phyloP scores from a whole-genome alignment of 2,329 filamentous ascomycete species.

The Fulvia fulva region DNA sequence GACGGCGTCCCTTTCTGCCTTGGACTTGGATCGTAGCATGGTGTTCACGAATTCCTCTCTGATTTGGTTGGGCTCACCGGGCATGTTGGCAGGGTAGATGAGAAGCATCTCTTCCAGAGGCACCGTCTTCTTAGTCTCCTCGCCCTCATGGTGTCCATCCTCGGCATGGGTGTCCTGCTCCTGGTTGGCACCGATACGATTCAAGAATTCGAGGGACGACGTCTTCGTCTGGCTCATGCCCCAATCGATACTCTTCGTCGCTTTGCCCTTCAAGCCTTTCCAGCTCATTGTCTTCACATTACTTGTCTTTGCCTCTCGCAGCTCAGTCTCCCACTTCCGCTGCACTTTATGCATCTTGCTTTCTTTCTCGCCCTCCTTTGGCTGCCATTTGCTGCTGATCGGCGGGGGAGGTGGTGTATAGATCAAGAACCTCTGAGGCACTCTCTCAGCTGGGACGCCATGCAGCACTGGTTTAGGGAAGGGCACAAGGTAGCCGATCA shows the following conservation, averaged over 20 bases:
- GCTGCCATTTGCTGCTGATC: slow-evolving; percentile 31
- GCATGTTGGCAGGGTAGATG: slow-evolving; percentile 34
- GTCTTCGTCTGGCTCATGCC: slow-evolving; percentile 40
- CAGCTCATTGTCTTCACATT: slow-evolving; percentile 40
- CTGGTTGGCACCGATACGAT: slow-evolving; percentile 31
- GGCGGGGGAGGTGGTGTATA: slow-evolving; percentile 45
- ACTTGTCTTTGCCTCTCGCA: slow-evolving; percentile 38
- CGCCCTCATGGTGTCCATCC: slow-evolving; percentile 13
- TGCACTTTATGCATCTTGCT: slow-evolving; percentile 42
- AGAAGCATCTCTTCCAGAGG: slow-evolving; percentile 40
- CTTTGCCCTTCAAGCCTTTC: slow-evolving; percentile 42
- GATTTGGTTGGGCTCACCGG: slow-evolving; percentile 25
- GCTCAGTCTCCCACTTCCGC: slow-evolving; percentile 45
- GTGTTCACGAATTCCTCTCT: slow-evolving; percentile 41
- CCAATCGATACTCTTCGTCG: slow-evolving; percentile 39
- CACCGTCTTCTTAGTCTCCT: slow-evolving; percentile 27
- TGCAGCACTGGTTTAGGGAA: slow-evolving; percentile 41
- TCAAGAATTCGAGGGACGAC: slow-evolving; percentile 43
- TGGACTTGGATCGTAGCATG: slow-evolving; percentile 42
- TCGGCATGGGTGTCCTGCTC: slow-evolving; percentile 12
- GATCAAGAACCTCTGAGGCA: slow-evolving; percentile 42
- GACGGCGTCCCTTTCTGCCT: slow-evolving; percentile 42
- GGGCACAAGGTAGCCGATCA: slow-evolving; percentile 43
- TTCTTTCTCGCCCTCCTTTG: slow-evolving; percentile 42
- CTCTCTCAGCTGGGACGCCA: slow-evolving; percentile 24